A percentile compares a stretch with the other conserved stretches of the same genome.
Conservation (phyloP, 768 basidiomycete species). For the Boletus patriciae region DNA sequence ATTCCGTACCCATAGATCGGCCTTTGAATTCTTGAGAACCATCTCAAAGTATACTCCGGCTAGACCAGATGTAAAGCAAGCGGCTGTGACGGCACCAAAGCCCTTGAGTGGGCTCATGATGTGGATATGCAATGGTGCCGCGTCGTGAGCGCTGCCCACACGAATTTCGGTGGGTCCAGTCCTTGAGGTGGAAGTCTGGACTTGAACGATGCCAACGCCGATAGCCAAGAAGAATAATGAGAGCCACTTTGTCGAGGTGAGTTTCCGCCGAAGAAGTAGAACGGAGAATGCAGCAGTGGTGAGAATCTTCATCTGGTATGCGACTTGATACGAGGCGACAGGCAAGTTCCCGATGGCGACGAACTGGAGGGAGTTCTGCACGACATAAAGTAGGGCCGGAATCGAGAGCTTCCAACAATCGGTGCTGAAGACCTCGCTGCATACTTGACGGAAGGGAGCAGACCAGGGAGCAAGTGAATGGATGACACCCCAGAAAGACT, state of each 20-base stretch:
- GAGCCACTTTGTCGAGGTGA: constrained; percentile 80
- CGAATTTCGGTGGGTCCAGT: constrained; percentile 35
- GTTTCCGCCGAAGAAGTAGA: constrained; percentile 70
- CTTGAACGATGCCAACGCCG: constrained; percentile 93
- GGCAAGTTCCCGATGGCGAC: constrained; percentile 94
- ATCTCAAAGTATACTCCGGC: constrained; percentile 95
- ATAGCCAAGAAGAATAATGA: constrained; percentile 85
- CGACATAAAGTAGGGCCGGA: constrained; percentile 90
- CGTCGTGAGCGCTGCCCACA: constrained; percentile 71
- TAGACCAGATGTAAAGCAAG: constrained; percentile 87
- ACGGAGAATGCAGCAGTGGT: constrained; percentile 95
- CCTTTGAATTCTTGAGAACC: constrained; percentile 81
- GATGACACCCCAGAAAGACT: constrained; percentile 39
- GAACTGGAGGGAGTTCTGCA: constrained; percentile 98
- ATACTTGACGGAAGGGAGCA: constrained; percentile 54
- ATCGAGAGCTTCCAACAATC: constrained; percentile 99
- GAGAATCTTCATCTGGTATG: constrained; percentile 98
- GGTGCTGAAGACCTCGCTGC: constrained; percentile 75
- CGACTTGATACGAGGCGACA: constrained; percentile 96
- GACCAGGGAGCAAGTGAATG: constrained; percentile 46
- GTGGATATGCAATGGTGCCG: constrained; percentile 56
- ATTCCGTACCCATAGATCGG: constrained; percentile 89
- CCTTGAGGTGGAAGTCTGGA: constrained; percentile 60
- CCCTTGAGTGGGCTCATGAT: constrained; percentile 83
- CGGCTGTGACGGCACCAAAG: constrained; percentile 78